phyloP scores from a whole-genome alignment of 2,329 filamentous ascomycete genomes.

The Xylaria sp. region DNA sequence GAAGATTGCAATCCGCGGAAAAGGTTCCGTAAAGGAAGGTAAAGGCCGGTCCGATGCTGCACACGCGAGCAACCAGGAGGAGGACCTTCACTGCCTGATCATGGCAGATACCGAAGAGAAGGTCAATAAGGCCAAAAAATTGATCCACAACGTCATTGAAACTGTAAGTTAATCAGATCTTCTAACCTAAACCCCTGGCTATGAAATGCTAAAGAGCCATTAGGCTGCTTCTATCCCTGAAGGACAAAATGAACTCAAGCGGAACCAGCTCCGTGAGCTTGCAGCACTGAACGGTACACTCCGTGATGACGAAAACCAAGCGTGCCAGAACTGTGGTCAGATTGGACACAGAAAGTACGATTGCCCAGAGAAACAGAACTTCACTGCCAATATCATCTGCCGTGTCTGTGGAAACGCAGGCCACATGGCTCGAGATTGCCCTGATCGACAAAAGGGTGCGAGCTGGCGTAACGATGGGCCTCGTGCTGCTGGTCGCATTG shows the following conservation, averaged over 20 bases:
- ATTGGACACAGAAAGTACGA: conserved; percentile 99
- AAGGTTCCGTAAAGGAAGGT: conserved; percentile 99
- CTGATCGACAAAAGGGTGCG: conserved; percentile 88
- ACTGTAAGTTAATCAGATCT: conserved; percentile 73
- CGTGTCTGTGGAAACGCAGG: conserved; percentile 97
- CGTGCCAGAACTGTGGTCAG: conserved; percentile 98
- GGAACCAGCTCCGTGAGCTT: conserved; percentile 97
- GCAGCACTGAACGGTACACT: conserved; percentile 98
- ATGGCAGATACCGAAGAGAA: conserved; percentile 99
- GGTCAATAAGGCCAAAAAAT: conserved; percentile 98
- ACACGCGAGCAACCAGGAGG: conserved; percentile 99
- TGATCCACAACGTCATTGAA: conserved; percentile 98
- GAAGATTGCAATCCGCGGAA: conserved; percentile 99
- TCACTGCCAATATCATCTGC: conserved; percentile 99
- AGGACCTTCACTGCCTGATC: conserved; percentile 98
- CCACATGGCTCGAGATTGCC: conserved; percentile 98
- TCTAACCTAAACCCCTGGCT: not conserved
- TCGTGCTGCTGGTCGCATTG: conserved; percentile 71
- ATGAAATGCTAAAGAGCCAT: conserved; percentile 36
- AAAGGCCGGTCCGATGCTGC: conserved; percentile 98
- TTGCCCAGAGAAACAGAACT: conserved; percentile 97
- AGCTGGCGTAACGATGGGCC: conserved; percentile 86
- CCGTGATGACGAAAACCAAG: conserved; percentile 98
- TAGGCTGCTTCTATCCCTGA: conserved; percentile 98
- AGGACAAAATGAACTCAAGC: conserved; percentile 98